These are phyloP conservation scores for Cyclocybe aegerita DNA, from an alignment of 768 basidiomycete species.

Conservation along the genomic window DNA sequence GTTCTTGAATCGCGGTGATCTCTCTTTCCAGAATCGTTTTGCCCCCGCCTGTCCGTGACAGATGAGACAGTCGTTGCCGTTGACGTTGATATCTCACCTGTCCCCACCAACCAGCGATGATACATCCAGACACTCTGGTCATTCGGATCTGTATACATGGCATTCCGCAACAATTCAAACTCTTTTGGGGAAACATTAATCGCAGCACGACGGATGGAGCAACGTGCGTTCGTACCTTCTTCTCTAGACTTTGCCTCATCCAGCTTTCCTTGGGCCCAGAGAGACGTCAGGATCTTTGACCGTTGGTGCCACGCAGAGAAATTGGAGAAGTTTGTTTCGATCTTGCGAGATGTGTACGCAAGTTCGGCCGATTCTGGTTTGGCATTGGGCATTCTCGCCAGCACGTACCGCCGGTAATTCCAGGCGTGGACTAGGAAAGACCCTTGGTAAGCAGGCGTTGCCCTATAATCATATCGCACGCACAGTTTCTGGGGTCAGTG, in stretches of 20 bases:
- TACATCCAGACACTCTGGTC: slow-evolving; percentile 99
- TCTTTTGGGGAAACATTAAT: slow-evolving; percentile 46
- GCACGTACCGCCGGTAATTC: slow-evolving; percentile 88
- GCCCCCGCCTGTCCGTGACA: slow-evolving; percentile 49
- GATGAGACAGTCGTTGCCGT: slow-evolving; percentile 12
- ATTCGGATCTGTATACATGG: slow-evolving; percentile 93
- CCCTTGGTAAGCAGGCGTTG: background rate
- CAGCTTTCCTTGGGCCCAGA: slow-evolving; percentile 62
- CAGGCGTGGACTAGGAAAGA: slow-evolving; percentile 79
- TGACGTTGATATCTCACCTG: slow-evolving; percentile 39
- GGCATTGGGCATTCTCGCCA: slow-evolving; percentile 64
- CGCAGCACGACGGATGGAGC: background rate
- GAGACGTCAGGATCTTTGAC: slow-evolving; percentile 68
- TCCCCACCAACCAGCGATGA: slow-evolving; percentile 93
- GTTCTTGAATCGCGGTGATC: slow-evolving; percentile 75
- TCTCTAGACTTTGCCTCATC: slow-evolving; percentile 59
- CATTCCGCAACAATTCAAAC: slow-evolving; percentile 89
- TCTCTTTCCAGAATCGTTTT: slow-evolving; percentile 65
- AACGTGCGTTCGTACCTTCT: slow-evolving; percentile 52
- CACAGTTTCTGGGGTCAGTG: slow-evolving; percentile 91
- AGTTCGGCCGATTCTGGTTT: slow-evolving; percentile 68
- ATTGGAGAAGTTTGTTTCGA: slow-evolving; percentile 92
- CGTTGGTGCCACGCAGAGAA: slow-evolving; percentile 99
- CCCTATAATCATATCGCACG: slow-evolving; percentile 22
- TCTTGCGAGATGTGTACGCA: slow-evolving; percentile 85